phyloP scores from a whole-genome alignment of 768 basidiomycete genomes.

The Lactifluus echinatus region DNA sequence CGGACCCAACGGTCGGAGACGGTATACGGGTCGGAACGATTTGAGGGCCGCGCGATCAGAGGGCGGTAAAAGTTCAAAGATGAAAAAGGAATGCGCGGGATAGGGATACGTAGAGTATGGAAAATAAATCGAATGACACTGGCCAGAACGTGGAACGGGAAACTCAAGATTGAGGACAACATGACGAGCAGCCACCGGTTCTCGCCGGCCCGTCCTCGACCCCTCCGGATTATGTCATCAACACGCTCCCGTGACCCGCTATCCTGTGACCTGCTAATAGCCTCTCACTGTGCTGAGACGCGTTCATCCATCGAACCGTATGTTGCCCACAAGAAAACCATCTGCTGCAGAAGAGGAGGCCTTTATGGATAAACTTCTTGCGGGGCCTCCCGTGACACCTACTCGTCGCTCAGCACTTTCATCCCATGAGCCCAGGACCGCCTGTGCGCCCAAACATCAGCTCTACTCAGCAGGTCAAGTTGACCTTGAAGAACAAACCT shows the following conservation, averaged over 20 bases:
- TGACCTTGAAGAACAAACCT: conserved; percentile 6
- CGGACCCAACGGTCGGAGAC: conserved; percentile 71
- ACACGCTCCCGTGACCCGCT: conserved; percentile 17
- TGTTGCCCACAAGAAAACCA: conserved; percentile 31
- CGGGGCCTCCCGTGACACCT: conserved; percentile 28
- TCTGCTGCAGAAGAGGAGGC: conserved; percentile 43
- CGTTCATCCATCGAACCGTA: background rate
- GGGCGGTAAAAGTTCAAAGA: conserved; percentile 40
- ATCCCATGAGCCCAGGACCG: background rate
- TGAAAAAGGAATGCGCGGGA: conserved; percentile 44
- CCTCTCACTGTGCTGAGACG: no score
- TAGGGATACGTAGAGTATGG: conserved; percentile 54
- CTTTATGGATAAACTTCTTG: conserved; percentile 48
- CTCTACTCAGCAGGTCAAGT: conserved; percentile 9
- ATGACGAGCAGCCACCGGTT: background rate
- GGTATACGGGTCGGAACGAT: conserved; percentile 35
- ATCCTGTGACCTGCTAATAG: no score
- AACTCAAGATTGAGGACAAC: conserved; percentile 36
- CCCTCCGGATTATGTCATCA: conserved; percentile 2
- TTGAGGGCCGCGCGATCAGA: conserved; percentile 25
- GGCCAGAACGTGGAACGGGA: conserved; percentile 53
- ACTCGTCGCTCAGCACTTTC: conserved; percentile 12
- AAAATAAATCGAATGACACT: conserved; percentile 59
- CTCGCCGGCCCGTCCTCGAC: background rate
- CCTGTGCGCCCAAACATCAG: background rate